Evolutionary conservation across 192 early-diverging fungal species (phyloP).

Genomic region (Coemansia sp.): DNA sequence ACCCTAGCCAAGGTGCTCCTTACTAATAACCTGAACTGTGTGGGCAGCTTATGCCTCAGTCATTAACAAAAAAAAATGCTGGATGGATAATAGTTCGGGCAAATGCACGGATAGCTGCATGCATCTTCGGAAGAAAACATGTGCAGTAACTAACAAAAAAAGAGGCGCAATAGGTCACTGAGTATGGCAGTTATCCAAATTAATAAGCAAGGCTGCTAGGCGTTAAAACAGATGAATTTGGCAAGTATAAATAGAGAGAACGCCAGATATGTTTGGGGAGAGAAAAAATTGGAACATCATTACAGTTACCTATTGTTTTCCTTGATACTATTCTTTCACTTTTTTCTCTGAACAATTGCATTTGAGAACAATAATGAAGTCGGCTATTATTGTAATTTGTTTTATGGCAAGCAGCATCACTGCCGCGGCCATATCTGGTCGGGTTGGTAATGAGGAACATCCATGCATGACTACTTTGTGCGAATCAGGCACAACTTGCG

Average conservation of each 20-base stretch:
- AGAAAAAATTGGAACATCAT: neutral
- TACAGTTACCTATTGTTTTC: neutral
- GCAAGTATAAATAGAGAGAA: neutral
- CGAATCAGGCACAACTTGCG: slow-evolving; percentile 16
- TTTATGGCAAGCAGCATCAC: slow-evolving; percentile 1
- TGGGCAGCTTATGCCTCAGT: neutral
- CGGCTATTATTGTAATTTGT: slow-evolving; percentile 7
- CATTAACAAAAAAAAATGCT: neutral
- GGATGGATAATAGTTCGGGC: neutral
- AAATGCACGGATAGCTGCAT: slow-evolving; percentile 2
- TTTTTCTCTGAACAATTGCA: neutral
- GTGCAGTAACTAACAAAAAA: neutral
- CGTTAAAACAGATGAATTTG: neutral
- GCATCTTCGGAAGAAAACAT: neutral
- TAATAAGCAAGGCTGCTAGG: neutral
- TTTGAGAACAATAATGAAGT: slow-evolving; percentile 14
- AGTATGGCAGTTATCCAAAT: slow-evolving; percentile 1
- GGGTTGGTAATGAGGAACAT: slow-evolving; percentile 10
- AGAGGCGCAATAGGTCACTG: slow-evolving; percentile 9
- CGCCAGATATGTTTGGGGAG: neutral
- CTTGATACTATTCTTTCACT: neutral
- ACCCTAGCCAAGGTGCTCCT: neutral
- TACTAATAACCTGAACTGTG: neutral
- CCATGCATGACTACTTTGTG: slow-evolving; percentile 24
- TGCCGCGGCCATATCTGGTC: neutral